These are phyloP conservation scores for Zychaea mexicana DNA, from an alignment of 371 early-diverging fungal species.

Conservation along the genomic window DNA sequence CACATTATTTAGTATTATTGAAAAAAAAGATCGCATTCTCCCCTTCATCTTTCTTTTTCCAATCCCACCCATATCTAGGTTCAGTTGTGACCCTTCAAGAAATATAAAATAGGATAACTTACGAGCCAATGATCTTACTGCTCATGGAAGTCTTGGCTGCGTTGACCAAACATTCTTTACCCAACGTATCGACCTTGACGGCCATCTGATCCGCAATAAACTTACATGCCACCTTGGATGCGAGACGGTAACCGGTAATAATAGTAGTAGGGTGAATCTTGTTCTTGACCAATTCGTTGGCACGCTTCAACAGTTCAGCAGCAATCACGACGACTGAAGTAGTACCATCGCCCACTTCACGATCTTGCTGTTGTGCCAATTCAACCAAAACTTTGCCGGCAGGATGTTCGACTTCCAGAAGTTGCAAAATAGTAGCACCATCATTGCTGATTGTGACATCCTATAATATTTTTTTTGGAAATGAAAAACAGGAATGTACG, in stretches of 20 bases:
- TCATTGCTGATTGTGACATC: conserved; percentile 99
- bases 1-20: background rate
- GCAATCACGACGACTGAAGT: conserved; percentile 99
- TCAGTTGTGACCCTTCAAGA: no score
- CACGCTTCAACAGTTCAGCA: conserved; percentile 95
- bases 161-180: conserved; percentile 92
- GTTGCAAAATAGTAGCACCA: conserved; percentile 99
- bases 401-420: conserved; percentile 98
- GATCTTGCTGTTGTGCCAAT: conserved; percentile 99
- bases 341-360: conserved; percentile 99
- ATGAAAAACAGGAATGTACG: no score
- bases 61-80: no score
- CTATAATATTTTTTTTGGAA: conserved; percentile 53
- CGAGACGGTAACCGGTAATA: conserved; percentile 97
- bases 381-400: conserved; percentile 98
- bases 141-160: conserved; percentile 99
- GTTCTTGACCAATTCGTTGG: conserved; percentile 96
- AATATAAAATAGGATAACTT: conserved; percentile 27
- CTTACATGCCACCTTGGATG: conserved; percentile 98
- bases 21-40: background rate
- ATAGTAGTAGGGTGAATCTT: conserved; percentile 99
- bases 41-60: background rate
- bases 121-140: conserved; percentile 97
- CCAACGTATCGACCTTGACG: conserved; percentile 90
- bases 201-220: conserved; percentile 98